Conservation (phyloP, 805 yeast genomes). For the Candida easanensis region DNA sequence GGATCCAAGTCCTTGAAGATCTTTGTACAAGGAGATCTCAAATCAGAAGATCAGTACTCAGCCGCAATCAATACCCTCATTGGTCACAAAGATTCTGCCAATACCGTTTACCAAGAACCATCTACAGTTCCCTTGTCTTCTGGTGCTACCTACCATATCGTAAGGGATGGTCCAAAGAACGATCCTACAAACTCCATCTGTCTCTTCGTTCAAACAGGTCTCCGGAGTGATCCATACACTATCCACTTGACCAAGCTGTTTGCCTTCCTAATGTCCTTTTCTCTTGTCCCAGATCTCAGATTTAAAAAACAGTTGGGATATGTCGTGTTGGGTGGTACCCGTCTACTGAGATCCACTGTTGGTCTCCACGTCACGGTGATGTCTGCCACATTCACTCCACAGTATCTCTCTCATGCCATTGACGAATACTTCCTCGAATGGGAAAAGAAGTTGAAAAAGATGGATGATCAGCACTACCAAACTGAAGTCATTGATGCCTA, state of each 20-base stretch:
- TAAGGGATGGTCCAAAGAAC: constrained; percentile 33
- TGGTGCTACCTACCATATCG: constrained; percentile 35
- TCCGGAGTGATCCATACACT: constrained; percentile 32
- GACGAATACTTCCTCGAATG: constrained; percentile 45
- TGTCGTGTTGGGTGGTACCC: constrained; percentile 53
- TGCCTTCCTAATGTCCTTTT: constrained; percentile 43
- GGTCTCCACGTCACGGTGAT: constrained; percentile 60
- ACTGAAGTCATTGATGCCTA: constrained; percentile 36
- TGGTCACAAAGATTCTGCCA: constrained; percentile 22
- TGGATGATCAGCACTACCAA: constrained; percentile 37
- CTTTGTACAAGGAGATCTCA: constrained; percentile 51
- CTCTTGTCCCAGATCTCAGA: constrained; percentile 47
- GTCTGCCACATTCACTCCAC: constrained; percentile 46
- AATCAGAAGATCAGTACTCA: constrained; percentile 23
- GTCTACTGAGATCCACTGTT: constrained; percentile 46
- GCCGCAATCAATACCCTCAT: constrained; percentile 28
- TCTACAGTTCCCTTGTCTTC: constrained; percentile 37
- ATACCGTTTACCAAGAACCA: constrained; percentile 24
- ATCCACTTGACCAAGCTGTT: constrained; percentile 45
- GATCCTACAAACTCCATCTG: constrained; percentile 54
- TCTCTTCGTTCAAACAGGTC: constrained; percentile 57
- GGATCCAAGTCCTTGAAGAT: constrained; percentile 36
- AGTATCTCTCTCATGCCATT: constrained; percentile 41
- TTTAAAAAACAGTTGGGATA: constrained; percentile 61
- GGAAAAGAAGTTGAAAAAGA: constrained; percentile 31